A percentile compares a stretch with the other conserved stretches of the same genome.
Conservation (phyloP, 257 asterid genomes). For the Solanum boliviense region DNA sequence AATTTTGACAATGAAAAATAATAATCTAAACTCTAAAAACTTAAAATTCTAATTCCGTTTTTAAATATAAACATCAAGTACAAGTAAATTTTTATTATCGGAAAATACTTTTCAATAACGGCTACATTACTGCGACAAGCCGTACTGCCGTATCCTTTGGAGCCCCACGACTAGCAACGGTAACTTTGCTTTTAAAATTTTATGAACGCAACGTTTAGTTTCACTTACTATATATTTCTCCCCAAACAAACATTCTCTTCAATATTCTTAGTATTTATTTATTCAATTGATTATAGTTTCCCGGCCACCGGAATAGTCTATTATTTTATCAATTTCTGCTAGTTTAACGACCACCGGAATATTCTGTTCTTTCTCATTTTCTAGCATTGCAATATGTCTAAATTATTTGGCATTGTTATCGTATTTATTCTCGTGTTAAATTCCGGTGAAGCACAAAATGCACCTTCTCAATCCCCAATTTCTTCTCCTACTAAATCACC, state of each 20-base stretch:
- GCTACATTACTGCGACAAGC: slow-evolving; percentile 8
- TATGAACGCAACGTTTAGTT: slow-evolving; percentile 33
- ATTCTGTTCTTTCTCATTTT: background rate
- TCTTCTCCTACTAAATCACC: slow-evolving; percentile 15
- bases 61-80: background rate
- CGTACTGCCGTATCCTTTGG: background rate
- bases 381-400: slow-evolving; percentile 14
- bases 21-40: fast-evolving
- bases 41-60: fast-evolving
- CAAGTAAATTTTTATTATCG: background rate
- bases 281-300: background rate
- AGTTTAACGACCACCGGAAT: slow-evolving; percentile 6
- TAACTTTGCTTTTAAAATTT: slow-evolving; percentile 3
- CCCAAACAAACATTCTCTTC: background rate
- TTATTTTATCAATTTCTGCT: background rate
- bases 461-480: slow-evolving; percentile 55
- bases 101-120: slow-evolving; percentile 15
- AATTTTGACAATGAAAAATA: too few relatives aligned
- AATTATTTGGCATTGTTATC: slow-evolving; percentile 11
- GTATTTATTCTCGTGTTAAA: slow-evolving; percentile 18
- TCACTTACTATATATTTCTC: slow-evolving; percentile 7
- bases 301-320: slow-evolving; percentile 15
- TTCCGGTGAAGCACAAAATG: slow-evolving; percentile 37
- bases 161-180: slow-evolving; percentile 31
- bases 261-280: background rate